These are phyloP conservation scores for Urochloa ruziziensis DNA, from an alignment of 176 grass and related monocot genomes.

Conservation along the genomic window DNA sequence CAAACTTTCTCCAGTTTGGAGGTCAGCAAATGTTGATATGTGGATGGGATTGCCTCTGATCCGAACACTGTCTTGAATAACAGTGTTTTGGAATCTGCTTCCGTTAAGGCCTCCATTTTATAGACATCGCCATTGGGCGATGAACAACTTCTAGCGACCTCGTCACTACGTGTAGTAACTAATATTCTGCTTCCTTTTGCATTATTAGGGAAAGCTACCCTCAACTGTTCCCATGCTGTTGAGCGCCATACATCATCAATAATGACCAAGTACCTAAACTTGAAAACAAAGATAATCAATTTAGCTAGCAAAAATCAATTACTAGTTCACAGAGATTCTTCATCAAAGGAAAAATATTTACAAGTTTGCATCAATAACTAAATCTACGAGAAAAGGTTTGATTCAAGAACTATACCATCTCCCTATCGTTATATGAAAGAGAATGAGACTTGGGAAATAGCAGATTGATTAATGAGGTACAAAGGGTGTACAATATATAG, in stretches of 20 bases:
- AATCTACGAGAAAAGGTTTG: no score
- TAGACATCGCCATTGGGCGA: neutral
- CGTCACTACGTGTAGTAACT: conserved; percentile 18
- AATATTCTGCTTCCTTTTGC: conserved; percentile 17
- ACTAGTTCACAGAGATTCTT: neutral
- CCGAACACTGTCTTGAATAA: neutral
- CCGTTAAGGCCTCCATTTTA: neutral
- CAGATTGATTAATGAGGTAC: no score
- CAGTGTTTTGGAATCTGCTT: neutral
- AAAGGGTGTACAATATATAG: no score
- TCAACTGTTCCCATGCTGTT: conserved; percentile 13
- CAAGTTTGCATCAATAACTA: no score
- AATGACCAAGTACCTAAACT: neutral
- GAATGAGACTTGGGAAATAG: no score
- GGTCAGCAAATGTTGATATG: neutral
- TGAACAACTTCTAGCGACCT: conserved; percentile 16
- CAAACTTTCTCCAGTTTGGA: neutral
- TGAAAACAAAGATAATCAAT: neutral
- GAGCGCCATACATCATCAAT: conserved; percentile 8
- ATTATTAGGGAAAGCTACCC: conserved; percentile 14
- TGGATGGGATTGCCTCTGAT: neutral
- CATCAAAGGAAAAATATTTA: no score
- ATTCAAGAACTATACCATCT: no score
- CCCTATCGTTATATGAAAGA: no score
- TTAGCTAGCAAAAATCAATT: neutral